These are phyloP conservation scores for Lagenaria siceraria DNA, from an alignment of 306 rosid genomes.

Conservation along the genomic window DNA sequence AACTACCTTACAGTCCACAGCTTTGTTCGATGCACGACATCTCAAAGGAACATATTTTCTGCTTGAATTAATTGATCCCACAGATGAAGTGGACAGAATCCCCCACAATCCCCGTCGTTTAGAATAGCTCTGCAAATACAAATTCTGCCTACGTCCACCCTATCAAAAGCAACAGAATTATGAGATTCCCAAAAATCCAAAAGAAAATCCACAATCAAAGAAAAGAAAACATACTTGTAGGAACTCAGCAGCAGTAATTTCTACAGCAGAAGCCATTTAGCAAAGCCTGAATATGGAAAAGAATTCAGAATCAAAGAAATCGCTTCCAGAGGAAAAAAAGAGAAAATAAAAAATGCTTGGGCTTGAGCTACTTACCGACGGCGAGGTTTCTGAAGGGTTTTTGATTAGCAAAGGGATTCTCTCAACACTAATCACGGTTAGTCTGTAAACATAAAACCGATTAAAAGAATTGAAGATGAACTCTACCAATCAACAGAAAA, in stretches of 20 bases:
- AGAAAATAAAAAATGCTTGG: background rate
- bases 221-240: slow-evolving; percentile 28
- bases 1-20: slow-evolving; percentile 33
- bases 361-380: background rate
- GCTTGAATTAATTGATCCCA: background rate
- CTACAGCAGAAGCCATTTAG: slow-evolving; percentile 30
- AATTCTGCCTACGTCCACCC: slow-evolving; percentile 38
- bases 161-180: slow-evolving; percentile 6
- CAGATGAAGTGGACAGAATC: background rate
- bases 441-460: too few relatives aligned
- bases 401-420: background rate
- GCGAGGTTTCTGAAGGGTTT: too few relatives aligned
- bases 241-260: slow-evolving; percentile 42
- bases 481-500: too few relatives aligned
- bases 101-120: slow-evolving; percentile 40
- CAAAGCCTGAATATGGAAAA: background rate
- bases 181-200: background rate
- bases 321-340: background rate
- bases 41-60: slow-evolving; percentile 24
- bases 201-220: background rate
- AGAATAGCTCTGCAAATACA: slow-evolving; percentile 25
- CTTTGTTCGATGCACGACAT: slow-evolving; percentile 38
- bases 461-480: too few relatives aligned
- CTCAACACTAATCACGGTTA: background rate
- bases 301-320: background rate